Base-by-base conservation (phyloP, 208 protist genomes). In the Wallacemonas sp. region DNA sequence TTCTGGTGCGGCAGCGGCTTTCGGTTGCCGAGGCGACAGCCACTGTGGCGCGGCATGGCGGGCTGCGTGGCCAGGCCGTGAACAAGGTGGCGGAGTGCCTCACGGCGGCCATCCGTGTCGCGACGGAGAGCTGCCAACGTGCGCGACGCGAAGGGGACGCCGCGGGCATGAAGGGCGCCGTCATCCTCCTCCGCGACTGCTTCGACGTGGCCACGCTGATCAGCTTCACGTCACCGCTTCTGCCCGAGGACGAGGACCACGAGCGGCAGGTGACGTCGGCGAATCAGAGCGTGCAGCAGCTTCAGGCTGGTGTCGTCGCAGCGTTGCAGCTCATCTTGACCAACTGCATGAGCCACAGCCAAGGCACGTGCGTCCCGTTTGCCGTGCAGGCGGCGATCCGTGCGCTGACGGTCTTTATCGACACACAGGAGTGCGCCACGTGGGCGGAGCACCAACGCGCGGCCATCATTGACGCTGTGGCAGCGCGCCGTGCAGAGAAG, bases 321-420 rank as follows among this genome's bases (percentile, higher is more conserved):
- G 80, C 80, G 0, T 29, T 96, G 30, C 74, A 83, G 29, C 55
- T 78, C 39, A 65, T 93, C 19, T 46, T 93, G 44, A 72, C 74
- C 30, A 71, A 87, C 71, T 92, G 81, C 68, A 74, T 79, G 4
- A 48, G 60, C 55, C 74, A 73, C 34, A 68, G 77, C 64, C 54
- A 55, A 41, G 65, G 78, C 54, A 60, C 26, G 29, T 72, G 73
- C 3, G 75, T 80, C 2, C 65, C 77, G 9, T 24, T 76, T 11
- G 83, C 78, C 2, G 70, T 94, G 32, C 81, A 80, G 46, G 77
- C 70, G 17, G 54, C 85, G 17, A 75, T 90, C 27, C 68, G 78
- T 21, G 85, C 81, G 23, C 68, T 96, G 8, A 89, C 81, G 9
- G 80, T 73, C 17, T 88, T 96, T 56, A 65, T 92, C 14, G 94